Evolutionary conservation across 176 grass and related monocot genomes (phyloP), one percentile per base, ranked within the genome.

Genomic region (Triticum turgidum): DNA sequence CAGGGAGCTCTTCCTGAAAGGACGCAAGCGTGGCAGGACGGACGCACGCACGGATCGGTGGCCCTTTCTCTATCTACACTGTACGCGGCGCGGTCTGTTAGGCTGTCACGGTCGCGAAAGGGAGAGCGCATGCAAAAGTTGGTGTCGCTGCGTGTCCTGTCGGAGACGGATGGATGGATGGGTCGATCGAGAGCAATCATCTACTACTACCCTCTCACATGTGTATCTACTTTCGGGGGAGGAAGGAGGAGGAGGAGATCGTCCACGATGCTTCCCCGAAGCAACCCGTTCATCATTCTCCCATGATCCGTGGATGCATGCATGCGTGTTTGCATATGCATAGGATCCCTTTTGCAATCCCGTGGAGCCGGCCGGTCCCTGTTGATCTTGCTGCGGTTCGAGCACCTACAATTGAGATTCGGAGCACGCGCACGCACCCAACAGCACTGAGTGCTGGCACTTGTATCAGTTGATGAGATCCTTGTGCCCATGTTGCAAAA

Each of bases 71-170:
- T 21, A 34, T 30, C 51, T 54, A 5, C 51, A 18, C 17, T 5
- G 73, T 51, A 5, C 21, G 37, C 38, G 6, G 32, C 25, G 14
- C 5, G 0, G 61, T 9, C 59, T 85, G 83, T 77, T 81, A 89
- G 47, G 83, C 78, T 89, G 88, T 89, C 69, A 47, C 77, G 47
- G 32, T 81, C 88, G 83, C 58, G 45, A 76, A 81, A 89, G 77
- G 77, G 88, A 10, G 62, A 73, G 45, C 25, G 76, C 85, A 67
- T 52, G 85, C 77, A 20, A 56, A 79, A 70, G 33, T 51, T 66
- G 21, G n/a, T 24, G 15, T 51, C 73, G 73, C 44, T 32, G 74
- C 74, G 54, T 44, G 75, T 74, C 33, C 41, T 85, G 82, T 44
- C 87, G 87, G 69, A 76, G 68, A 41, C 22, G 15, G 69, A 73